Percentiles rank a stretch among this genome's conserved stretches.
These are phyloP conservation scores for Odontarrhena argentea DNA, from an alignment of 345 rosid genomes.

Conservation along the genomic window DNA sequence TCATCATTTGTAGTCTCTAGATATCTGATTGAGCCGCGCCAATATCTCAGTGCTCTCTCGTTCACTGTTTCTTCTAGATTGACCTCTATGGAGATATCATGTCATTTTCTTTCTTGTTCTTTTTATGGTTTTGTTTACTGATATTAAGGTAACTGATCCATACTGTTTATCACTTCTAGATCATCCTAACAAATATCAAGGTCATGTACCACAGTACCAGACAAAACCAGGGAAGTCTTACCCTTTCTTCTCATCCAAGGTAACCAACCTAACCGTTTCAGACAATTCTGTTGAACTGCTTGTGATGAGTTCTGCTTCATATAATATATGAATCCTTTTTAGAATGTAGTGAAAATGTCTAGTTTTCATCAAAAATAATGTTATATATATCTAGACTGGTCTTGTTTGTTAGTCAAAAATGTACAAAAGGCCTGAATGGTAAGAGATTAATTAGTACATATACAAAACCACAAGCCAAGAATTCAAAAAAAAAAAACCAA, in stretches of 20 bases:
- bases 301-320: conserved; percentile 4
- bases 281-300: not conserved
- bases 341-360: not conserved
- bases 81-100: not conserved
- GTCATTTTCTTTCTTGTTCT: not conserved
- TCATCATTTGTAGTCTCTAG: conserved; percentile 1
- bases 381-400: not conserved
- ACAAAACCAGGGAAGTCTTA: conserved; percentile 2
- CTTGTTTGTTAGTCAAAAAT: conserved; percentile 12
- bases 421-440: conserved; percentile 22
- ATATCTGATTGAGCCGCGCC: conserved; percentile 96
- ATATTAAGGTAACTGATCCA: conserved; percentile 2
- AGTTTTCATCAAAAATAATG: not conserved
- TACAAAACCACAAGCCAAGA: conserved; percentile 24
- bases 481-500: not conserved
- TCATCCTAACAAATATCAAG: not conserved
- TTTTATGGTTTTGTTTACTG: not conserved
- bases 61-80: conserved; percentile 28
- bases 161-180: conserved; percentile 2
- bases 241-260: conserved; percentile 38
- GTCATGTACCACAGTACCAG: not conserved
- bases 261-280: not conserved
- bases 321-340: conserved; percentile 21
- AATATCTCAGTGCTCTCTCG: conserved; percentile 84
- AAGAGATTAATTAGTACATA: conserved; percentile 34